Evolutionary conservation across 495 filamentous ascomycete species (phyloP), one percentile per base, ranked within the genome.

Genomic region (Penicillium cosmopolitanum): DNA sequence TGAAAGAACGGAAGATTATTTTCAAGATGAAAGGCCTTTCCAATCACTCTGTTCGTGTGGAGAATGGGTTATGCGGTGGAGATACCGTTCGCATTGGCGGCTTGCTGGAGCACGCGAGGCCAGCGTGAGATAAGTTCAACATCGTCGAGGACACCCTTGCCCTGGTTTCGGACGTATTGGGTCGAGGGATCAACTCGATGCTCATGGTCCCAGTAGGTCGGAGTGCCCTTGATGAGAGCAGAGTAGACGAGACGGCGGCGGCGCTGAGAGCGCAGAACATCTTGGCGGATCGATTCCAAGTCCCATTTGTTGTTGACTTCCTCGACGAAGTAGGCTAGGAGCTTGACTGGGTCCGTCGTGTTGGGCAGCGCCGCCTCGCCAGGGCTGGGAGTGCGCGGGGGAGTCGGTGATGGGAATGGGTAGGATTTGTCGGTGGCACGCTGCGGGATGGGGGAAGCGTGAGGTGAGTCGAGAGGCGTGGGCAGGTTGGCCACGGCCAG

Each of bases 161-260:
- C 72, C 57, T 77, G 76, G 67, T 80, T 80, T 47, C 78, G 74
- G 31, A 81, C 80, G 66, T 82, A 90, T 82, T 92, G 90, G 31
- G 85, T 80, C 63, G 83, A 79, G 9, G 89, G 86, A 71, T 93
- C 89, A 59, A 89, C 84, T 11, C 74, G 75, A 0, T 90, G 90
- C 72, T 92, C 83, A 67, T 85, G 89, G 66, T 96, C 92, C 92
- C 92, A 96, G 60, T 81, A 78, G 0, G 81, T 81, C 33, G 86
- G 90, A 31, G 75, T 76, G 36, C 92, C 92, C 73, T 85, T 76
- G 61, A 84, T 86, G 59, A 96, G 73, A 5, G 92, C 90, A 18
- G 79, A 81, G 85, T 90, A 93, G 28, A 90, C 88, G 6, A 95
- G 70, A 28, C 85, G 79, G 11, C 92, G 80, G 44, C 83, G 83